A percentile compares a stretch with the other conserved stretches of the same genome.
Conservation (phyloP, 2,329 filamentous ascomycete genomes). For the Pleomassaria siparia region DNA sequence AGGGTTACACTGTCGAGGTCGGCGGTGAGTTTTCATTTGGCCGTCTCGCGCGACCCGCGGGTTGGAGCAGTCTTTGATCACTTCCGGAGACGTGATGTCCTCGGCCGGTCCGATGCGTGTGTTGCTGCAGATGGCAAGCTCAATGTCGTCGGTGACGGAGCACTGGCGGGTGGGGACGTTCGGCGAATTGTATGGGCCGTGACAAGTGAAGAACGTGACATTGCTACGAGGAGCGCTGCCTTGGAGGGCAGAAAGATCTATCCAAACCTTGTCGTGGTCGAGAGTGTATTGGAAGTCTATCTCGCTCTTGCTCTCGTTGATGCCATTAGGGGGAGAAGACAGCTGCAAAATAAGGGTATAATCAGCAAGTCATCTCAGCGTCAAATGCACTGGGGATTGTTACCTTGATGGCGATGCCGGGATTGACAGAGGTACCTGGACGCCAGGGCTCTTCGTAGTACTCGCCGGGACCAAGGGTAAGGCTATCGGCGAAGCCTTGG, state of each 20-base stretch:
- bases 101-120: slow-evolving; percentile 7
- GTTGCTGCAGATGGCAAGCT: slow-evolving; percentile 27
- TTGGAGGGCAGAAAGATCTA: slow-evolving; percentile 17
- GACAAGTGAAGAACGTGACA: slow-evolving; percentile 22
- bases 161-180: slow-evolving; percentile 19
- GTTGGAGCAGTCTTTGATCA: background rate
- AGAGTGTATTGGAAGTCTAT: slow-evolving; percentile 30
- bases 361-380: no score
- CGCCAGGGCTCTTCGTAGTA: slow-evolving; percentile 28
- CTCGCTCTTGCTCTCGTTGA: slow-evolving; percentile 19
- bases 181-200: slow-evolving; percentile 9
- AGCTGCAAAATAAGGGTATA: no score
- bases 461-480: slow-evolving; percentile 17
- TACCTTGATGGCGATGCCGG: slow-evolving; percentile 32
- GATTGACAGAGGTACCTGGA: slow-evolving; percentile 16
- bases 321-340: slow-evolving; percentile 21
- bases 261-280: slow-evolving; percentile 22
- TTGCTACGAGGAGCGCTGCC: slow-evolving; percentile 15
- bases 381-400: no score
- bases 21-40: background rate
- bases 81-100: background rate
- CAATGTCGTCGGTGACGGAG: slow-evolving; percentile 22
- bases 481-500: slow-evolving; percentile 15
- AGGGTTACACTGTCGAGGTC: background rate
- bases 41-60: background rate